Base-by-base conservation (phyloP, 2,329 filamentous ascomycete species). In the Arthrobotrys entomopaga region DNA sequence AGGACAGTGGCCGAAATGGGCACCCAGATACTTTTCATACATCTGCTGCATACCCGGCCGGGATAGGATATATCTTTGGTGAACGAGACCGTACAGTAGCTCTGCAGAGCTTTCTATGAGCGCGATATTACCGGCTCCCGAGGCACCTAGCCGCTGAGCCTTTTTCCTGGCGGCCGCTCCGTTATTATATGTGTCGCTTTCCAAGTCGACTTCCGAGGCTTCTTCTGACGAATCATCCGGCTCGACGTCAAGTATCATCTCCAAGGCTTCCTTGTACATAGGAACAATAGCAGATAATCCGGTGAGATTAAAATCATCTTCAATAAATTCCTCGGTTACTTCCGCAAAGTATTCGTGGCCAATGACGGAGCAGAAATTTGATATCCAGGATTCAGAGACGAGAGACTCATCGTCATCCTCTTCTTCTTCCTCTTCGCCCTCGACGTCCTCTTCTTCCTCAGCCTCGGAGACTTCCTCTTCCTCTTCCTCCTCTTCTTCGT, bases 301-400 rank as follows among this genome's bases (percentile, higher is more conserved):
- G 0, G 95, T 99, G 77, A 99, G 86, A 83, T 99, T 99, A 86
- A 99, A 99, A 82, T 99, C 95, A 88, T 99, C 95, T 82, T 99
- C 95, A 81, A 99, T 98, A 80, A 99, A 99, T 80, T 99, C 95
- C 83, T 99, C 95, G 52, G 92, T 95, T 58, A 99, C 94, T 84
- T 99, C 95, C 76, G 95, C 95, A 82, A 99, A 99, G 84, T 98
- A 99, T 83, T 99, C 95, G 82, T 99, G 95, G 76, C 95, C 95
- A 74, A 98, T 87, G 52, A 98, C 86, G 43, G 92, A 93, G 85
- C 95, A 99, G 82, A 97, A 99, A 70, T 93, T 96, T 77, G 92
- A 91, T 84, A 99, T 98, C 95, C 95, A 99, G 65, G 93, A 96
- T 85, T 99, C 95, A 76, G 86, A 71, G 8, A 86, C 29, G 20